Percentiles rank a stretch among this genome's conserved stretches.
These are phyloP conservation scores for Plantago major DNA, from an alignment of 257 asterid species.

Conservation along the genomic window DNA sequence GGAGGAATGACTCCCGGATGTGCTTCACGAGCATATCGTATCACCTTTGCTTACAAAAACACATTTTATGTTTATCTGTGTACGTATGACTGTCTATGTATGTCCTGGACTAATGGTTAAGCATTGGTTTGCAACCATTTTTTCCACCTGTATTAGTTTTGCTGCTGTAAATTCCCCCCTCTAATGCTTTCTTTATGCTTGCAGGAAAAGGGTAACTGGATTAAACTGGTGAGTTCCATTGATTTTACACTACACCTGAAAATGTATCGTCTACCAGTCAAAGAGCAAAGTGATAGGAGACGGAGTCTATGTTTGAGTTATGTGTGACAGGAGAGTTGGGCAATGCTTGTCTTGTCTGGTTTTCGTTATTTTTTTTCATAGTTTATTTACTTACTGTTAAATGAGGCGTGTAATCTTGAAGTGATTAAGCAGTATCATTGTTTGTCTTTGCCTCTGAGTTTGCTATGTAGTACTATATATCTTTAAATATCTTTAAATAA, in stretches of 20 bases:
- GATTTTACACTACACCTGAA: background rate
- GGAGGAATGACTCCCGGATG: too few relatives aligned
- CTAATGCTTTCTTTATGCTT: conserved; percentile 30
- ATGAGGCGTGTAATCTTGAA: background rate
- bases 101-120: background rate
- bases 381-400: background rate
- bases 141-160: conserved; percentile 6
- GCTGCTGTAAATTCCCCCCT: conserved; percentile 13
- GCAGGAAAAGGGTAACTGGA: conserved; percentile 70
- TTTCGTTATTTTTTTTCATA: conserved; percentile 15
- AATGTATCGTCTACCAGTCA: conserved; percentile 11
- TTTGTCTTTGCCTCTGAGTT: background rate
- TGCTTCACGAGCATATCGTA: too few relatives aligned
- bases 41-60: too few relatives aligned
- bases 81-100: too few relatives aligned
- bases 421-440: background rate
- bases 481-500: background rate
- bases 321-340: background rate
- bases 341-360: background rate
- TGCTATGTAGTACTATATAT: background rate
- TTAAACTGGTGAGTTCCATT: conserved; percentile 49
- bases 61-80: too few relatives aligned
- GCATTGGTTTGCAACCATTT: conserved; percentile 6
- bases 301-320: background rate
- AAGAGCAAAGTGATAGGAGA: conserved; percentile 9